Evolutionary conservation across 2,329 filamentous ascomycete genomes (phyloP), one percentile per base, ranked within the genome.

Genomic region (Aspergillus candidus): DNA sequence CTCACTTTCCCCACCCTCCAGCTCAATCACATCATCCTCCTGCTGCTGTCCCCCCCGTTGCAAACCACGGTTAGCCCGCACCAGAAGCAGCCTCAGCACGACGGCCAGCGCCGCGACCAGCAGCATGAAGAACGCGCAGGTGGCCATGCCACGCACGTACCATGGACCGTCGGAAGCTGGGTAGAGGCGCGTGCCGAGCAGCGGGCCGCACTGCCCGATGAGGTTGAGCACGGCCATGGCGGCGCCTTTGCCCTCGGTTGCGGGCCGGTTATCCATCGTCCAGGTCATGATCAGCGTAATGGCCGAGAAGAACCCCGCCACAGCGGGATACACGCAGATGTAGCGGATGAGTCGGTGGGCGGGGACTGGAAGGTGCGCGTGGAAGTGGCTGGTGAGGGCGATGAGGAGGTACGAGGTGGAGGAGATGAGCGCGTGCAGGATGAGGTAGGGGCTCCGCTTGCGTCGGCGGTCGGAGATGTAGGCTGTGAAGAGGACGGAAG

Each of bases 201-300:
- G 66, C 2, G 88, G 87, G 0, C 88, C 88, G 51, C 82, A 83
- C 67, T 94, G 88, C 1, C 88, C 90, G 11, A 95, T 75, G 31
- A 88, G 58, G 64, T 95, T 90, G 59, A 96, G 65, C 29, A 95
- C 73, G 1, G 85, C 87, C 57, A 94, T 86, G 1, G 84, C 87
- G 1, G 80, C 80, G 0, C 87, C 87, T 53, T 86, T 84, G 6
- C 80, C 78, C 40, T 78, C 79, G 49, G 83, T 79, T 11, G 74
- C 80, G 41, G 77, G 70, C 60, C 93, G 86, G 64, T 94, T 95
- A 61, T 94, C 94, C 59, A 95, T 79, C 31, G 79, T 87, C 89
- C 89, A 95, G 2, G 87, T 84, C 44, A 95, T 86, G 53, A 90
- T 84, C 29, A 94, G 75, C 0, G 88, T 88, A 45, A 94, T 85